Evolutionary conservation across 108 stramenopile genomes (phyloP).

Genomic region (Cylindrotheca fusiformis): DNA sequence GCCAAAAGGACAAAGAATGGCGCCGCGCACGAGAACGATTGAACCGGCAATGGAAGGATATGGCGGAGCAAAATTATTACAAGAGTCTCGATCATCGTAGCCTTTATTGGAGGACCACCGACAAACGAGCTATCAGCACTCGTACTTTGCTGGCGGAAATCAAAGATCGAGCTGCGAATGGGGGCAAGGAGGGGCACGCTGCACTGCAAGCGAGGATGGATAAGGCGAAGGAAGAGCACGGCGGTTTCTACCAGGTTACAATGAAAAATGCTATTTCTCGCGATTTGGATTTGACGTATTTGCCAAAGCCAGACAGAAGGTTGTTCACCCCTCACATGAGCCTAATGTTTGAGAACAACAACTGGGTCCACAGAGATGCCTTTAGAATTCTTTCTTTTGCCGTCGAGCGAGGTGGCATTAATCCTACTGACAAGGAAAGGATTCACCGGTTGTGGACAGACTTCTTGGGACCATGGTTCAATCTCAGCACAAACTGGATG

Average conservation of each 20-base stretch:
- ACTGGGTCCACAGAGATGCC: conserved; percentile 78
- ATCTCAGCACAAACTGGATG: conserved; percentile 74
- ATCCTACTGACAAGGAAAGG: conserved; percentile 82
- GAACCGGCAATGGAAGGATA: conserved; percentile 86
- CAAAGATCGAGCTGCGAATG: conserved; percentile 80
- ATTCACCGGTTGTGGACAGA: conserved; percentile 84
- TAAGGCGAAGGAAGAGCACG: conserved; percentile 88
- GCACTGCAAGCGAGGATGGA: conserved; percentile 68
- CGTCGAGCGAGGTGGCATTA: conserved; percentile 72
- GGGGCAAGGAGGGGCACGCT: conserved; percentile 67
- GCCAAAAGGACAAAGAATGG: conserved; percentile 96
- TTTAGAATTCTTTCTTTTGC: conserved; percentile 82
- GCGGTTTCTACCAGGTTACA: conserved; percentile 81
- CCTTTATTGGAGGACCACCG: conserved; percentile 80
- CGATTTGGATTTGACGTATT: conserved; percentile 64
- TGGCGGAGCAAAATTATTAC: conserved; percentile 83
- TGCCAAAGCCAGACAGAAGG: conserved; percentile 72
- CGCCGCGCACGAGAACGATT: conserved; percentile 70
- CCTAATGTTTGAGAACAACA: conserved; percentile 61
- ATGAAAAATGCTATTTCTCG: conserved; percentile 50
- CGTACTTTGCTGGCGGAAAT: conserved; percentile 81
- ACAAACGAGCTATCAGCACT: conserved; percentile 81
- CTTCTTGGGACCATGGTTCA: conserved; percentile 85
- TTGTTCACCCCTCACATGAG: conserved; percentile 87
- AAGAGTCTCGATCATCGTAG: conserved; percentile 85